Evolutionary conservation across 208 protist species (phyloP).

Genomic region (Strigomonas oncopelti): DNA sequence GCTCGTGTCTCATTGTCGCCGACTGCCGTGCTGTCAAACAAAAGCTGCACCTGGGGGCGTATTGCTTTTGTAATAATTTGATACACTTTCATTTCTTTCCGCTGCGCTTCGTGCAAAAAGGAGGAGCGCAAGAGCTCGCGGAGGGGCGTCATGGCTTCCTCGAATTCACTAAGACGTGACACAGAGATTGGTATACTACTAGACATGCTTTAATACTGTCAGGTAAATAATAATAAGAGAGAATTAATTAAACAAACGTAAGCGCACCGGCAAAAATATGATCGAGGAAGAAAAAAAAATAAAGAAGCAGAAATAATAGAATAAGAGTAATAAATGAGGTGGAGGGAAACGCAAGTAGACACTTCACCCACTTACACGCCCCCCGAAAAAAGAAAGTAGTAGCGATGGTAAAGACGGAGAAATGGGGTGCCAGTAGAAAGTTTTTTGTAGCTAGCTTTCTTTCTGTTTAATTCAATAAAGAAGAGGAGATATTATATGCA

Average conservation of each 20-base stretch:
- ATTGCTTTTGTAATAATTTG: slow-evolving; percentile 18
- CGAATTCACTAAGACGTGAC: slow-evolving; percentile 23
- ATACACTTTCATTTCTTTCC: slow-evolving; percentile 49
- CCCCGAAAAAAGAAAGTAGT: too few species aligned
- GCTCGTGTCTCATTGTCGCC: background rate
- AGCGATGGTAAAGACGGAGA: too few species aligned
- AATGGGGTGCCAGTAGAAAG: too few species aligned
- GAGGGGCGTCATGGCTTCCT: slow-evolving; percentile 33
- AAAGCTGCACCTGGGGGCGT: too few species aligned
- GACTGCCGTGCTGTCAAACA: too few species aligned
- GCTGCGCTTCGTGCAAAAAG: slow-evolving; percentile 46
- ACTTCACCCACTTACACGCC: background rate
- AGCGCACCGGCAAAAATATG: background rate
- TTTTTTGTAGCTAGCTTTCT: background rate
- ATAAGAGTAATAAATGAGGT: background rate
- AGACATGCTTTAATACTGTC: background rate
- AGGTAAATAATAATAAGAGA: background rate
- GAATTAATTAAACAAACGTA: background rate
- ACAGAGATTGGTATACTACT: slow-evolving; percentile 17
- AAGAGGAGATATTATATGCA: background rate
- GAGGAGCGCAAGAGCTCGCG: slow-evolving; percentile 35
- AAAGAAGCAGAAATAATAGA: background rate
- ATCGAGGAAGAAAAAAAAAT: background rate
- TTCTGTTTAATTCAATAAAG: background rate
- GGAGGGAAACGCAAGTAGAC: background rate